Percentiles rank a stretch among this genome's conserved stretches.
phyloP scores from a whole-genome alignment of 306 rosid species.

The Prunus kanzakura region DNA sequence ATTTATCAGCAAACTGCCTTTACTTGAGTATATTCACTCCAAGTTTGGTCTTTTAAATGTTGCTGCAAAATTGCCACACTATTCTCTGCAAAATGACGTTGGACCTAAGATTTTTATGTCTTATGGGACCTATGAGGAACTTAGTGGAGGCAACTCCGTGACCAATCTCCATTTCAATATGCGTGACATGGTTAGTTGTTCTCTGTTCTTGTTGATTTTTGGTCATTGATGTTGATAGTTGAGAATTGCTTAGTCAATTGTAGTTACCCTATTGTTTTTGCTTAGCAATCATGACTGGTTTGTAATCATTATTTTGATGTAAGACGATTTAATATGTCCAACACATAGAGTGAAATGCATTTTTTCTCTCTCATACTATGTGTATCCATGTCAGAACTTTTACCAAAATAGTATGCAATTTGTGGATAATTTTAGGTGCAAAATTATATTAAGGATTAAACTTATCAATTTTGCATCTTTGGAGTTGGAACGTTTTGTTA shows the following conservation, averaged over 20 bases:
- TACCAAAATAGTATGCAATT: not conserved
- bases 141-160: conserved; percentile 63
- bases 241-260: not conserved
- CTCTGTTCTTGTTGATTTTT: conserved; percentile 14
- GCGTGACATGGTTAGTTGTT: conserved; percentile 85
- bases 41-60: conserved; percentile 99
- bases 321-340: not conserved
- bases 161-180: conserved; percentile 90
- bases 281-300: not conserved
- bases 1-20: conserved; percentile 88
- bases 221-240: conserved; percentile 1
- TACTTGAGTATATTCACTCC: conserved; percentile 93
- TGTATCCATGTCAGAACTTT: not conserved
- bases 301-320: not conserved
- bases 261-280: not conserved
- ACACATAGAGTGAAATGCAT: not conserved
- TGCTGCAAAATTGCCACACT: conserved; percentile 98
- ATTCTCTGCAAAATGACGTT: conserved; percentile 94
- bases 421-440: not conserved
- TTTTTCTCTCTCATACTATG: not conserved
- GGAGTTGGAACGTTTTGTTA: not conserved
- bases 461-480: not conserved
- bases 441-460: not conserved
- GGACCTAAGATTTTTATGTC: conserved; percentile 92
- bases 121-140: conserved; percentile 74